A percentile compares a stretch with the other conserved stretches of the same genome.
Evolutionary conservation across 352 stramenopile species (phyloP).

Genomic region (Plasmopara viticola): DNA sequence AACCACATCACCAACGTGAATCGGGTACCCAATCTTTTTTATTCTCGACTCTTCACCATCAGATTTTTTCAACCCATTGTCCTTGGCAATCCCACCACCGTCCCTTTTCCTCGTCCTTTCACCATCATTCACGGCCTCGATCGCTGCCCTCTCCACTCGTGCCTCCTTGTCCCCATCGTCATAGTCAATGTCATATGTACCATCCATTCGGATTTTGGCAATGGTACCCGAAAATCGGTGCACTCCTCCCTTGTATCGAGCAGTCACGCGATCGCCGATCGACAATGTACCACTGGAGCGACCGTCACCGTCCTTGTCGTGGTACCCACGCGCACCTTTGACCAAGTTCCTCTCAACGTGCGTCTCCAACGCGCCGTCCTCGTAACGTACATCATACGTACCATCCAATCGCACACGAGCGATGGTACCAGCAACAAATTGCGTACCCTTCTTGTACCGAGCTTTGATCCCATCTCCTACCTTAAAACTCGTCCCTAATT

Average conservation of each 20-base stretch:
- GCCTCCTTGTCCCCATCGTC: conserved; percentile 45
- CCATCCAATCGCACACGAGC: conserved; percentile 36
- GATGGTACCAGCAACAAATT: conserved; percentile 47
- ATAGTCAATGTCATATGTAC: conserved; percentile 60
- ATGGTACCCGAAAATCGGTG: conserved; percentile 46
- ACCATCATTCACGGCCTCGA: conserved; percentile 4
- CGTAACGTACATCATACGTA: conserved; percentile 50
- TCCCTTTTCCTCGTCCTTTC: conserved; percentile 7
- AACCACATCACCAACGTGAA: conserved; percentile 25
- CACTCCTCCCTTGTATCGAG: conserved; percentile 29
- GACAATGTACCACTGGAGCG: conserved; percentile 1
- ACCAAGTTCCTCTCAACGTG: conserved; percentile 13
- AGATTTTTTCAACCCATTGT: conserved; percentile 23
- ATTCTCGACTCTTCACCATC: conserved; percentile 24
- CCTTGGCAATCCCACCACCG: conserved; percentile 8
- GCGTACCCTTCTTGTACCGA: conserved; percentile 33
- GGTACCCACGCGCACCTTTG: background rate
- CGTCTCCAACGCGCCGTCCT: conserved; percentile 33
- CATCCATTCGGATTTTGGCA: conserved; percentile 31
- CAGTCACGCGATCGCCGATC: conserved; percentile 38
- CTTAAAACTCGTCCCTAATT: conserved; percentile 19
- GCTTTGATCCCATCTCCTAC: conserved; percentile 41
- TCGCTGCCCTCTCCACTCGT: conserved; percentile 19
- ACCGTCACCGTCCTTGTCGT: conserved; percentile 3
- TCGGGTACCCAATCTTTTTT: conserved; percentile 2